Conservation (phyloP, 2,329 filamentous ascomycete species). For the Aspergillus costaricaensis region DNA sequence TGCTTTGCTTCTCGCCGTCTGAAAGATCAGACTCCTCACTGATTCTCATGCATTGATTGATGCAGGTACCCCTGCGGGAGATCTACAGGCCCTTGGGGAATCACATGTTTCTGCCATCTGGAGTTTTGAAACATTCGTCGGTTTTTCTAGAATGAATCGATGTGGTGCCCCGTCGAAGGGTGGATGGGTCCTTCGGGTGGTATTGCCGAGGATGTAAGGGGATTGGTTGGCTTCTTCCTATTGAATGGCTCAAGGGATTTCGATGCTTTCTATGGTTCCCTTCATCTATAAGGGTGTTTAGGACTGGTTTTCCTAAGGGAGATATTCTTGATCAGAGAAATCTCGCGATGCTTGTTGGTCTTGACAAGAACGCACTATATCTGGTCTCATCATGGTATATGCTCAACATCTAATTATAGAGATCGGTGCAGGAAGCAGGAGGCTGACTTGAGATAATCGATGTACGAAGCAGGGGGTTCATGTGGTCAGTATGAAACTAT, state of each 20-base stretch:
- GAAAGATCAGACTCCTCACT: no score
- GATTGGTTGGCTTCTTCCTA: neutral
- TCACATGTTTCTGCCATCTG: neutral
- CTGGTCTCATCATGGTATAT: no score
- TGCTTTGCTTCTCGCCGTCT: neutral
- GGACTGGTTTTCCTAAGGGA: no score
- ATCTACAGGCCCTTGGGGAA: neutral
- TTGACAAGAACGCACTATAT: no score
- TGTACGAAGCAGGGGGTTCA: neutral
- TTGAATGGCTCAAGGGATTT: no score
- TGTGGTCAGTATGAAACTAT: neutral
- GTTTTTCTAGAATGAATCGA: neutral
- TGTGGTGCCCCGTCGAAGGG: neutral
- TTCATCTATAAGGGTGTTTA: no score
- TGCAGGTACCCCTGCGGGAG: neutral
- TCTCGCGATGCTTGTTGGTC: no score
- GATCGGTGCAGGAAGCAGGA: no score
- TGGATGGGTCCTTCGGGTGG: neutral
- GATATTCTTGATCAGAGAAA: no score
- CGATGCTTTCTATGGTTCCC: no score
- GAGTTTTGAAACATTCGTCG: neutral
- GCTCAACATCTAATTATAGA: no score
- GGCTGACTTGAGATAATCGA: neutral
- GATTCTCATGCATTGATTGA: no score
- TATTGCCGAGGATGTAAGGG: neutral